Base-by-base conservation (phyloP, 495 filamentous ascomycete species). In the Penicillium simplicissimum region DNA sequence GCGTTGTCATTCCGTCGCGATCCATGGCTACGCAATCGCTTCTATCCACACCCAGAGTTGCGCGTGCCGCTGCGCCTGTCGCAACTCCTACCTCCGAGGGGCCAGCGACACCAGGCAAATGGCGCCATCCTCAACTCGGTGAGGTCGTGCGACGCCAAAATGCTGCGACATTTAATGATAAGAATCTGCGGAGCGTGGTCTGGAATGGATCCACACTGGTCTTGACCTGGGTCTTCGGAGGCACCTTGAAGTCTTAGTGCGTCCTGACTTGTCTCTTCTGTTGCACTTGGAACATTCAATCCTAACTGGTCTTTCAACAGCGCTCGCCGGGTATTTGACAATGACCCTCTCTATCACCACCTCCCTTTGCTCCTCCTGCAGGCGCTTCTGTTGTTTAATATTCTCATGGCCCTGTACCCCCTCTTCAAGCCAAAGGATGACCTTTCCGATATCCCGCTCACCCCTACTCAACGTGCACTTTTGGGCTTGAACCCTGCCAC, bases 401-500 rank as follows among this genome's bases (percentile, higher is more conserved):
- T 94, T 58, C 59, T 79, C 60, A 61, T 84, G 14, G 87, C 90
- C 15, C 65, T 88, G 37, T 79, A 83, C 23, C 95, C 92, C 13
- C 82, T 97, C 21, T 71, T 91, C 68, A 83, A 86, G 52, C 74
- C 76, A 8, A 83, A 81, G 58, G 93, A 96, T 72, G 85, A 94
- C 61, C 82, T 97, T 60, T 79, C 86, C 64, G 94, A 98, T 72
- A 96, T 98, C 52, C 87, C 95, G 61, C 82, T 98, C 55, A 97
- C 93, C 6, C 92, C 95, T 23, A 87, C 88, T 13, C 95, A 98
- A 74, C 90, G 95, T 42, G 81, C 85, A 55, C 84, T 96, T 17
- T 82, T 98, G 19, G 93, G 93, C 11, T 85, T 98, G 10, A 84
- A 89, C 54, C 90, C 92, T 7, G 87, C 80, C 43, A 78, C 82